These are phyloP conservation scores for Sclerotinia sclerotiorum DNA, from an alignment of 2,329 filamentous ascomycete species.

Conservation along the genomic window DNA sequence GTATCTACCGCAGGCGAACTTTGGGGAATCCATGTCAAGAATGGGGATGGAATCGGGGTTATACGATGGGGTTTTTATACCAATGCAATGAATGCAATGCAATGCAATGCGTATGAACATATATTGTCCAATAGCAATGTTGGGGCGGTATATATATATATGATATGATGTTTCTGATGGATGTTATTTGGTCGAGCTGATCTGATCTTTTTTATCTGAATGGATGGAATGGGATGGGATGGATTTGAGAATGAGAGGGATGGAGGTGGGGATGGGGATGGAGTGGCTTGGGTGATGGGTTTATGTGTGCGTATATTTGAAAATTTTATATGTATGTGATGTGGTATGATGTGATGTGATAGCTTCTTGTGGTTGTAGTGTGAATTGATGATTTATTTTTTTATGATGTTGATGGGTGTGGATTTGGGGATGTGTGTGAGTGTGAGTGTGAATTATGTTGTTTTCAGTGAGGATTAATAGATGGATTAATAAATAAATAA, in stretches of 20 bases:
- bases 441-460: no score
- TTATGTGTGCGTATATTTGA: not conserved
- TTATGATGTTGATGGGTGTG: no score
- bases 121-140: slow-evolving; percentile 2
- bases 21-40: slow-evolving; percentile 7
- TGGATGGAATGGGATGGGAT: not conserved
- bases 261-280: not conserved
- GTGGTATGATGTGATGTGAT: no score
- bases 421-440: no score
- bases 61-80: not conserved
- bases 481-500: no score
- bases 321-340: not conserved
- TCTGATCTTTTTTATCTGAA: not conserved
- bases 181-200: not conserved
- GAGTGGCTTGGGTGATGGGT: not conserved
- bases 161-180: slow-evolving; percentile 1
- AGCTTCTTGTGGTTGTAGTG: not conserved
- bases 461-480: no score
- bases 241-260: not conserved
- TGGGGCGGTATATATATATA: not conserved
- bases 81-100: not conserved
- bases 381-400: slow-evolving; percentile 11
- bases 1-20: slow-evolving; percentile 14
- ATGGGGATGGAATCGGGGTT: slow-evolving; percentile 1
- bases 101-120: not conserved